Evolutionary conservation across 73 alveolate species (phyloP), one percentile per base, ranked within the genome.

Genomic region (Paraurostyla sp.): DNA sequence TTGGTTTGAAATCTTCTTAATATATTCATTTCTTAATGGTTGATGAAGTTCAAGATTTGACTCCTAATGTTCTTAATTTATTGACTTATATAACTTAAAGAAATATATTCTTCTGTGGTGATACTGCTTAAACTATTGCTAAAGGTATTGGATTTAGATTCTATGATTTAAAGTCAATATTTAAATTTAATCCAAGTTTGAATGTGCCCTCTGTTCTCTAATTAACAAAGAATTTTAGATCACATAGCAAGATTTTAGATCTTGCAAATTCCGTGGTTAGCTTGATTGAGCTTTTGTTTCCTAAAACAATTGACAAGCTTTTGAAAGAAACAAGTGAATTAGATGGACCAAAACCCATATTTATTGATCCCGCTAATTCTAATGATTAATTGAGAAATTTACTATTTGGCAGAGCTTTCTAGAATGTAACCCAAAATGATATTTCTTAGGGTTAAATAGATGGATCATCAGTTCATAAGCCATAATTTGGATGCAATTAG

Each of bases 61-160:
- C 98, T 0, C 94, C 94, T 27, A 85, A 68, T 22, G 80, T 94
- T 35, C 80, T 95, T 7, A 23, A 22, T 22, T 87, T 93, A n/a
- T 27, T 95, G 46, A 54, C 89, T 9, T 50, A 40, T 25, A 65
- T 89, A 18, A 85, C 97, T 32, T 57, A 69, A 11, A 38, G 76
- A 52, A 86, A 85, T 46, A 63, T 90, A 11, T 90, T 93, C 86
- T 95, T 92, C 69, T 84, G 94, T 27, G 98, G 98, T 30, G 98
- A 95, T 69, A 95, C 98, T 0, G 98, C 98, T 18, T 87, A 95
- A 56, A 95, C 97, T 20, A 95, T 95, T 1, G 97, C 97, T 15
- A 93, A 93, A 93, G 98, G 98, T 11, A 95, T 91, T 30, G 97
- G 97, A 35, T 93, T 93, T 75, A 91, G 95, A 60, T 95, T 92